Base-by-base conservation (phyloP, 208 protist genomes). In the Balamuthia mandrillaris region DNA sequence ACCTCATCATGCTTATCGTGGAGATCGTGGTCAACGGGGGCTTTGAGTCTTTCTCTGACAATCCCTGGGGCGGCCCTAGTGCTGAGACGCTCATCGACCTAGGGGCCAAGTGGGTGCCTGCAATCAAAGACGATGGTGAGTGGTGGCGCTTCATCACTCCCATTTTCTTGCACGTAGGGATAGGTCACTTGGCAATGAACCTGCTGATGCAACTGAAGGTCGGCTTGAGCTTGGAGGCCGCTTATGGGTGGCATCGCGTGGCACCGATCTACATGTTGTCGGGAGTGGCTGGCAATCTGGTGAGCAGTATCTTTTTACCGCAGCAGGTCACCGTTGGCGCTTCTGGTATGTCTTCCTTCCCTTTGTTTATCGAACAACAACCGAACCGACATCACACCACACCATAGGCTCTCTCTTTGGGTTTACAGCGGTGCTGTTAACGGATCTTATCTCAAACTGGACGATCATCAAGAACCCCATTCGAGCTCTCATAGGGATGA, bases 151-250 rank as follows among this genome's bases (percentile, higher is more conserved):
- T 4, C 24, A 68, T 86, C 51, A 75, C 44, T 14, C 65, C 85
- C 3, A 85, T 92, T 14, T 92, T 89, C 61, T 58, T 89, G 31
- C 88, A 92, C 58, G 88, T 88, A 14, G 90, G 90, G 39, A 60
- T 86, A 31, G 77, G 72, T 42, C 81, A 86, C n/a, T 42, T 78
- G 18, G 24, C 77, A 18, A 54, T 86, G 29, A 86, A 86, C 61
- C 60, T 86, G 5, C 41, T 31, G 44, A 42, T 41, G 44, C 58
- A 72, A 49, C n/a, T 86, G 56, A 41, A 72, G 31, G 45, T 86
- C 27, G 61, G 61, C 61, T 31, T 66, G 42, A 39, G 18, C 29
- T 63, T 86, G 12, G 81, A 86, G 61, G 52, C 42, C n/a, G 49
- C 52, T 24, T 86, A 86, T n/a, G 81, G 81, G 10, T 63, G 42